Conservation (phyloP, 148 eudicot genomes). For the Polygonum aviculare region DNA sequence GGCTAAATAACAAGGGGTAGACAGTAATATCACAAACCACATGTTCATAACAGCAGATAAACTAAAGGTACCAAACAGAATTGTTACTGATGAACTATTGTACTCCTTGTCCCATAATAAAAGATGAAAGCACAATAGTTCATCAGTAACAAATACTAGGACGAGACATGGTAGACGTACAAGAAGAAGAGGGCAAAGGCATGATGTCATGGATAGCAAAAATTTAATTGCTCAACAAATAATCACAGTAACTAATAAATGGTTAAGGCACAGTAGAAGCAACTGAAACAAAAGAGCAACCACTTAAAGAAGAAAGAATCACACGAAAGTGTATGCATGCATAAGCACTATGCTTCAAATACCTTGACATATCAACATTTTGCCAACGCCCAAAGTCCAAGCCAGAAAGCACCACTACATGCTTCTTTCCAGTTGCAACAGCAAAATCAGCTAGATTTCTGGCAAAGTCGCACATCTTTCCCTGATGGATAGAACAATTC, state of each 20-base stretch:
- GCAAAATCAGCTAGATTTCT: conserved; percentile 82
- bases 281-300: background rate
- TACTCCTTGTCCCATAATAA: background rate
- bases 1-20: background rate
- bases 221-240: background rate
- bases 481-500: conserved; percentile 32
- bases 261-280: background rate
- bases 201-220: background rate
- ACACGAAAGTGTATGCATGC: background rate
- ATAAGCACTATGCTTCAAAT: conserved; percentile 5
- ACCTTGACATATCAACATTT: conserved; percentile 88
- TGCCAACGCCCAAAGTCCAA: conserved; percentile 88
- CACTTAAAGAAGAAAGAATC: background rate
- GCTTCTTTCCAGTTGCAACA: conserved; percentile 72
- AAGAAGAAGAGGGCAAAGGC: background rate
- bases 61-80: background rate
- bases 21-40: background rate
- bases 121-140: background rate
- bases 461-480: conserved; percentile 80
- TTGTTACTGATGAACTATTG: no score
- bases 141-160: background rate
- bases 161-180: background rate
- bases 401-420: conserved; percentile 85
- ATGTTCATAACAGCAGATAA: background rate
- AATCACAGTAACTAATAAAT: background rate